Conservation (phyloP, 2,329 filamentous ascomycete genomes). For the Paracorniculantispora psalliotae region DNA sequence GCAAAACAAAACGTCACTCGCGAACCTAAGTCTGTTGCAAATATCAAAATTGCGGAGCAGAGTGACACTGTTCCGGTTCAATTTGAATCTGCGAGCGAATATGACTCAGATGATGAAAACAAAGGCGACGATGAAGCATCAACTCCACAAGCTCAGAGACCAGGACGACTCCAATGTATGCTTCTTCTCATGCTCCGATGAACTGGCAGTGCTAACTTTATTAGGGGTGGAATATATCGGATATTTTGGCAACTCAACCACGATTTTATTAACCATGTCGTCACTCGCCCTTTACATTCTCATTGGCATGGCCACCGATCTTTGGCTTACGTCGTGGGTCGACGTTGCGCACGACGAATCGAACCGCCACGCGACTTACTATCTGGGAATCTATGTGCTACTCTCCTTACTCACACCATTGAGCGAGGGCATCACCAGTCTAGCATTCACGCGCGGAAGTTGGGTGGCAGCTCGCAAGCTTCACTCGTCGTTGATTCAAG, state of each 20-base stretch:
- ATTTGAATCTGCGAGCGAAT: too few relatives aligned
- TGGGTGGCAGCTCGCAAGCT: conserved; percentile 43
- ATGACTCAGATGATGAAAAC: not conserved
- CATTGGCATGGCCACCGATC: not conserved
- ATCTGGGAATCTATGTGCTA: conserved; percentile 40
- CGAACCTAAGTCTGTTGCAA: not conserved
- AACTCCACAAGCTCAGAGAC: not conserved
- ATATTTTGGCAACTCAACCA: not conserved
- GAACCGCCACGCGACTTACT: conserved; percentile 31
- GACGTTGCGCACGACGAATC: conserved; percentile 18
- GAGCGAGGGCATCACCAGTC: conserved; percentile 30
- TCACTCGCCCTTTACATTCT: not conserved
- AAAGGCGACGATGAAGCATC: not conserved
- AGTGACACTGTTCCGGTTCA: too few relatives aligned
- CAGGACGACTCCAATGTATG: not conserved
- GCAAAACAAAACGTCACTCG: not conserved
- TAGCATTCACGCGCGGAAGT: conserved; percentile 39
- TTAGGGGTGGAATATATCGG: not conserved
- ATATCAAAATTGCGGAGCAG: not conserved
- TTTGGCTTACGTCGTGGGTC: conserved; percentile 38
- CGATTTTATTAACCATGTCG: not conserved
- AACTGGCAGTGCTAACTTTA: not conserved
- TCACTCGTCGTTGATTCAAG: conserved; percentile 38
- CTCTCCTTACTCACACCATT: conserved; percentile 33
- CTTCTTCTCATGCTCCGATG: not conserved